Percentiles rank a stretch among this genome's conserved stretches.
Conservation (phyloP, 75 land plant genomes). For the Cryptomeria japonica region DNA sequence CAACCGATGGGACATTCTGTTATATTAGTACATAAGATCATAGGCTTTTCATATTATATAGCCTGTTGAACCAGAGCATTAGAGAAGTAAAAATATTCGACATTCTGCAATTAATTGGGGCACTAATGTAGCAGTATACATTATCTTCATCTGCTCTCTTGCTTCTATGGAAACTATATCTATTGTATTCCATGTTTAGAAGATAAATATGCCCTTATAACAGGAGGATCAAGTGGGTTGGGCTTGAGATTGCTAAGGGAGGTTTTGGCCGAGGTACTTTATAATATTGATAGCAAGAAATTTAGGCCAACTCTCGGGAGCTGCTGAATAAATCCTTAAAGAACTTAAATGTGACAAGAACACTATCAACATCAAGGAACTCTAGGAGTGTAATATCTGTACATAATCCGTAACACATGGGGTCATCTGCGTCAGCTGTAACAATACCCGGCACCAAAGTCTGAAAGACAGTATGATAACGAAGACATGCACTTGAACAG, state of each 20-base stretch:
- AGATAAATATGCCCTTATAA: conserved; percentile 34
- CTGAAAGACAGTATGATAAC: no score
- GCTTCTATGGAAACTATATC: not conserved
- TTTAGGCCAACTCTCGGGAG: not conserved
- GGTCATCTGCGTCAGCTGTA: no score
- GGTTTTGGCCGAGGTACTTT: conserved; percentile 19
- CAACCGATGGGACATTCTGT: no score
- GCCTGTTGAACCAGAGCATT: no score
- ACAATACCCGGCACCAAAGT: no score
- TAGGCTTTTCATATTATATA: no score
- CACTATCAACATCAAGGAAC: conserved; percentile 2
- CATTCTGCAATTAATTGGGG: not conserved
- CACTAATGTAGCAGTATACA: not conserved
- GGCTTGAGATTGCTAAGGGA: conserved; percentile 26
- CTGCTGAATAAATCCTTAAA: not conserved
- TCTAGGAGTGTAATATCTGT: not conserved
- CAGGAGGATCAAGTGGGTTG: conserved; percentile 43
- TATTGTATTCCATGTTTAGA: not conserved
- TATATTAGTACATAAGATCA: no score
- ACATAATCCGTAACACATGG: no score
- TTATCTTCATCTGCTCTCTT: not conserved
- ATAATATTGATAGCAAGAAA: conserved; percentile 29
- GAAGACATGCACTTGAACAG: no score
- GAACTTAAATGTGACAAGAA: not conserved
- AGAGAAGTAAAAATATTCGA: not conserved